Evolutionary conservation across 192 early-diverging fungal genomes (phyloP).

Genomic region (Backusella morwellensis): DNA sequence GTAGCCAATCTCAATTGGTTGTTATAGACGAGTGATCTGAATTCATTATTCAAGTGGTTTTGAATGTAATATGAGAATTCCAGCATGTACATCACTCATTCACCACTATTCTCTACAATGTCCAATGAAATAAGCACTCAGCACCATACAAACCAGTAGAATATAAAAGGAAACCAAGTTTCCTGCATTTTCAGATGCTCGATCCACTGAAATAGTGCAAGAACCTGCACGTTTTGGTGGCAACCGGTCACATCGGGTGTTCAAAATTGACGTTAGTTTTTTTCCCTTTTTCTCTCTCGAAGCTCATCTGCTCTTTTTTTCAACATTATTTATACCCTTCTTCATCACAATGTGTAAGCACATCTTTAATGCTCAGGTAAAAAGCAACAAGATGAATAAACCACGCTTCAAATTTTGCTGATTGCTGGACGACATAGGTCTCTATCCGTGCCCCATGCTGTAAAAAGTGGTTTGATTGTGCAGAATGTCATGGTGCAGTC

Average conservation of each 20-base stretch:
- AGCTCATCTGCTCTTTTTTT: not conserved
- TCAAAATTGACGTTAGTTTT: not conserved
- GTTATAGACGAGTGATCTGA: no score
- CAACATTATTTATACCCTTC: constrained; percentile 1
- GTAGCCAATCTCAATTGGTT: no score
- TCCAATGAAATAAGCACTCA: no score
- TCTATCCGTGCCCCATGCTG: constrained; percentile 92
- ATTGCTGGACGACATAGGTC: constrained; percentile 49
- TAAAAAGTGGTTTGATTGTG: constrained; percentile 95
- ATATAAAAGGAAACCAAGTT: no score
- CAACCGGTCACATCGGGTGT: not conserved
- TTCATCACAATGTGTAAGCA: constrained; percentile 86
- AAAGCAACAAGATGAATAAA: not conserved
- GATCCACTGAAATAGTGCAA: not conserved
- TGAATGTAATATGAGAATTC: no score
- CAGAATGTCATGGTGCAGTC: constrained; percentile 88
- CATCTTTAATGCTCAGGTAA: constrained; percentile 94
- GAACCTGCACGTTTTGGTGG: not conserved
- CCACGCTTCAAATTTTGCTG: not conserved
- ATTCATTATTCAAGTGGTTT: no score
- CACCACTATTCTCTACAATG: no score
- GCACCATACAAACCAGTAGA: no score
- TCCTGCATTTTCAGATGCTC: not conserved
- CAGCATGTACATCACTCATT: no score
- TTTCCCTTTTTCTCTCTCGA: not conserved